Base-by-base conservation (phyloP, 2,329 filamentous ascomycete species). In the Xylaria sp. region DNA sequence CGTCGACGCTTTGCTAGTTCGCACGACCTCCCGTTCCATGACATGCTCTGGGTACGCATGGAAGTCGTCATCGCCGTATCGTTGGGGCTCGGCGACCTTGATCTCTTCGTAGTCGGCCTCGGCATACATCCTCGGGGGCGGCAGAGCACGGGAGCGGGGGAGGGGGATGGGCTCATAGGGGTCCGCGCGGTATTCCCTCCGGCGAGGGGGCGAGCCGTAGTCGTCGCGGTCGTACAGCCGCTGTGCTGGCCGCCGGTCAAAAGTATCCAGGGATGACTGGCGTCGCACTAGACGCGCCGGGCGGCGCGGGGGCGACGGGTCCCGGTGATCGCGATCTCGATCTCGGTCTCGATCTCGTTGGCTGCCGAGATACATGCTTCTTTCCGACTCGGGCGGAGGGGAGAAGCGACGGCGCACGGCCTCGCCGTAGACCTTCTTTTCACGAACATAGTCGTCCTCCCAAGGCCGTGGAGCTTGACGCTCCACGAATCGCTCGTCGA, bases 191-290 rank as follows among this genome's bases (percentile, higher is more conserved):
- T 90, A 89, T 69, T 92, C 89, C 60, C 89, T 87, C 21, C 85
- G 80, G 63, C 77, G 82, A 27, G 77, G 74, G 8, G 85, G 84
- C n/a, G 85, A 83, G 39, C 82, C 81, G 73, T 84, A 85, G 69
- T 88, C 85, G 48, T 90, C 85, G 61, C 79, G 75, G 45, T 90
- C 85, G 62, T 83, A 84, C 72, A 85, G 83, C 58, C 78, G 77
- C 8, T 80, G 80, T 2, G 80, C 76, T 1, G 92, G 91, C 32
- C 89, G 89, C 57, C 94, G 90, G 80, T 98, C 94, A 77, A 93
- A 97, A 0, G 92, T 97, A 79, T 97, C 94, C 47, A 97, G 85
- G 61, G 93, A 97, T 14, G 93, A 97, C 79, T 97, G 94, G 51
- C 94, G 89, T 66, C 94, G 88, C 59, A 96, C 77, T 71, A 94